phyloP scores from a whole-genome alignment of 257 asterid species.

The Fraxinus pennsylvanica region DNA sequence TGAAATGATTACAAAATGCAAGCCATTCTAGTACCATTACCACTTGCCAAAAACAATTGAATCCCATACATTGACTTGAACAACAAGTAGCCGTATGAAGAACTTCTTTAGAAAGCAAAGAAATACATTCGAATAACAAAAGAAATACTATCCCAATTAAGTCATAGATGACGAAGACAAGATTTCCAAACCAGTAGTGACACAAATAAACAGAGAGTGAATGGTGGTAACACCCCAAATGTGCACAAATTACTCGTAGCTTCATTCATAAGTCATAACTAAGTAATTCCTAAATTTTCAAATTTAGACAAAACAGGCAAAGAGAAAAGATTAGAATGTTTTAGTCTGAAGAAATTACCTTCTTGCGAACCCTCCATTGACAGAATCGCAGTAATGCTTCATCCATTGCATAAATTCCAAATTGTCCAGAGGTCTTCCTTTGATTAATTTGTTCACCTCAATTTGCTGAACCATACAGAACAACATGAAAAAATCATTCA shows the following conservation, averaged over 20 bases:
- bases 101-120: background rate
- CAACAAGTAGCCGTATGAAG: background rate
- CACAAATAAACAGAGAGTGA: background rate
- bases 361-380: conserved; percentile 53
- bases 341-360: conserved; percentile 35
- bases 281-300: background rate
- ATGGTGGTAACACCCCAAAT: background rate
- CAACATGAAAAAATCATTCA: background rate
- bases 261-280: background rate
- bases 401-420: conserved; percentile 96
- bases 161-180: background rate
- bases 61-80: background rate
- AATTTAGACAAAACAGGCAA: background rate
- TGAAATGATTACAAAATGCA: background rate
- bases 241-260: background rate
- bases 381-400: conserved; percentile 78
- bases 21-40: background rate
- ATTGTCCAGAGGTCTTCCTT: conserved; percentile 88
- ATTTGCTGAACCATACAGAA: conserved; percentile 48
- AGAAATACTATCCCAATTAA: background rate
- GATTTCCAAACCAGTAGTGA: background rate
- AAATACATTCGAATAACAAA: background rate
- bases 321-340: background rate
- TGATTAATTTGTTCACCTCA: conserved; percentile 83
- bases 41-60: background rate